Evolutionary conservation across 176 grass and related monocot genomes (phyloP), one percentile per base, ranked within the genome.

Genomic region (Bothriochloa decipiens): DNA sequence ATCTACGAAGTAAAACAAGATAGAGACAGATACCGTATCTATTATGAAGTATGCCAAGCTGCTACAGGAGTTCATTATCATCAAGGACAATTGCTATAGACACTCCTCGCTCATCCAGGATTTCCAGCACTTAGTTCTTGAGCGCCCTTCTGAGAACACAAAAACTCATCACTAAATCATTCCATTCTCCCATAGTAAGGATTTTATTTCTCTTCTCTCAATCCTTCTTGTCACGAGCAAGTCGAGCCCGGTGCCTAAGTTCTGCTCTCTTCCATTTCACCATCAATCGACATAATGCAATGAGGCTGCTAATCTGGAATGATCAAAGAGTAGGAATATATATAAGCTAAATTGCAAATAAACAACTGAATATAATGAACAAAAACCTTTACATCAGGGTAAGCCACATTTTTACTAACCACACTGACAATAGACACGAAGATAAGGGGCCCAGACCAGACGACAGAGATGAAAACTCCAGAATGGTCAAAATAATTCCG

Each of bases 261-360:
- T 95, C 93, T 33, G 85, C 90, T 70, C 68, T 95, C 81, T 95
- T 95, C 90, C 88, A 95, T 84, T 95, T 92, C 47, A 95, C 88
- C 67, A 92, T 92, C 35, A 92, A 53, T 17, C 71, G 65, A 62
- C 93, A 92, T 60, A 95, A 79, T 65, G 87, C 77, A 29, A 95
- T 78, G 72, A 95, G 90, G 29, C 79, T 86, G 72, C 74, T 86
- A 75, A 95, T 88, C 90, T 95, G 85, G 57, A 74, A 78, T 27
- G 14, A 41, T 9, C 40, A 50, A 77, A 70, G 10, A 65, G 11
- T 53, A 45, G 15, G 52, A 6, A 25, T 18, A 58, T 55, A 29
- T 23, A 47, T 65, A 50, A 73, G 45, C 27, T 86, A 20, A 83
- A 61, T 8, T 45, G 4, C 26, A 83, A 72, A 70, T 27, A 77